phyloP scores from a whole-genome alignment of 495 filamentous ascomycete genomes.

The Penicillium subrubescens region DNA sequence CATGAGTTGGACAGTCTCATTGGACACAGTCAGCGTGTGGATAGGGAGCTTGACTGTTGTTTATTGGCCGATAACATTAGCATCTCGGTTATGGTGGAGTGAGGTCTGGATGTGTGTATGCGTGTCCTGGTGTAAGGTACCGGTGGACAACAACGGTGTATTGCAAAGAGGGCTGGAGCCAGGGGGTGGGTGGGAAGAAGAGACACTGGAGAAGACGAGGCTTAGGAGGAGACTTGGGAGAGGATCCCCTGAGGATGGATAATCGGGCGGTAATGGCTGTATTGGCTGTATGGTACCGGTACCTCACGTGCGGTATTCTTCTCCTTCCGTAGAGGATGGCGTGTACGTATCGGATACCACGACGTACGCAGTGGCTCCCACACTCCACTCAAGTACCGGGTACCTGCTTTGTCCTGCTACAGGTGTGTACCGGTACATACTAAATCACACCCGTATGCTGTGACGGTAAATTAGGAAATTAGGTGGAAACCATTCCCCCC shows the following conservation, averaged over 20 bases:
- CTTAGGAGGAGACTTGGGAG: background rate
- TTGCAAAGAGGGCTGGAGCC: background rate
- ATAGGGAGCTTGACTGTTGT: background rate
- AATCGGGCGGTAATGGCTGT: background rate
- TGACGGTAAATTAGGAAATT: slow-evolving; percentile 14
- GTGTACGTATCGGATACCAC: background rate
- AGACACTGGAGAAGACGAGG: background rate
- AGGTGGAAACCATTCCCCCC: slow-evolving; percentile 19
- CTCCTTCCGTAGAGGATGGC: background rate
- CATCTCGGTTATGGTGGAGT: background rate
- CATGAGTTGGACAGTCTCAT: slow-evolving; percentile 7
- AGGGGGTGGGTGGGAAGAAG: background rate
- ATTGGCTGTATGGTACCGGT: background rate
- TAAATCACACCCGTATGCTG: background rate
- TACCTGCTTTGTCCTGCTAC: slow-evolving; percentile 8
- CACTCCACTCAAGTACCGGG: slow-evolving; percentile 14
- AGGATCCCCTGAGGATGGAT: background rate
- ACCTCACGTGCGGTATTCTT: background rate
- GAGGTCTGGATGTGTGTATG: background rate
- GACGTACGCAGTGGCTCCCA: background rate
- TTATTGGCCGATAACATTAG: slow-evolving; percentile 10
- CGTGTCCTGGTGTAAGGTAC: background rate
- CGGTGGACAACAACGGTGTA: slow-evolving; percentile 16
- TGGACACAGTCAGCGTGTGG: slow-evolving; percentile 9
- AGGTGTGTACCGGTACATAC: background rate